Evolutionary conservation across 306 rosid species (phyloP), one percentile per base, ranked within the genome.

Genomic region (Parietaria judaica): DNA sequence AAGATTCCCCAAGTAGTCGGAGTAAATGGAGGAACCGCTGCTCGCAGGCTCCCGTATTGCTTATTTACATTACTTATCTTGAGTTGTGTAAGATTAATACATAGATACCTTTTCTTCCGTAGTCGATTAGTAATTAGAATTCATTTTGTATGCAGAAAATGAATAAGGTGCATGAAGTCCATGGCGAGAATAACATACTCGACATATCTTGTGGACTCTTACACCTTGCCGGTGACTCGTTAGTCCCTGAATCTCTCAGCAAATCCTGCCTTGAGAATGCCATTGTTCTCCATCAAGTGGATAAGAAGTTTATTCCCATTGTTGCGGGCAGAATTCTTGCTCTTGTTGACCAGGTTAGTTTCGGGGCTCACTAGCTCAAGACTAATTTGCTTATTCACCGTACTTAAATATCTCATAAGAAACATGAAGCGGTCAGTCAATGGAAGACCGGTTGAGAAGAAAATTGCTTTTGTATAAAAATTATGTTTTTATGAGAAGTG

Each of bases 341-440:
- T 68, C 64, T 82, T 71, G 83, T 92, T 77, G 99, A 92, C 74
- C 99, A 88, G 99, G 99, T n/a, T n/a, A n/a, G n/a, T n/a, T n/a
- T n/a, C n/a, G n/a, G n/a, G n/a, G n/a, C n/a, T n/a, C n/a, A n/a
- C n/a, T 41, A 41, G 9, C 6, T 41, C 6, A 5, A 41, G 45
- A 8, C 9, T 31, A 13, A 10, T 60, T 8, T 6, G 52, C 17
- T 15, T 60, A 60, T 45, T 39, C 17, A 3, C 9, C n/a, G 1
- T 14, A 41, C n/a, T 13, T 9, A 5, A 41, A n/a, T 6, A 8
- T 14, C 8, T 6, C 4, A 2, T 59, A 6, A 31, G 45, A 36
- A 34, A 56, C 14, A 16, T 56, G 45, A 56, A 56, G 44, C 36
- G 14, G 9, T 36, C 41, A 34, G 44, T 3, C 16, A 8, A 36